These are phyloP conservation scores for Hibiscus syriacus DNA, from an alignment of 345 rosid genomes.

Conservation along the genomic window DNA sequence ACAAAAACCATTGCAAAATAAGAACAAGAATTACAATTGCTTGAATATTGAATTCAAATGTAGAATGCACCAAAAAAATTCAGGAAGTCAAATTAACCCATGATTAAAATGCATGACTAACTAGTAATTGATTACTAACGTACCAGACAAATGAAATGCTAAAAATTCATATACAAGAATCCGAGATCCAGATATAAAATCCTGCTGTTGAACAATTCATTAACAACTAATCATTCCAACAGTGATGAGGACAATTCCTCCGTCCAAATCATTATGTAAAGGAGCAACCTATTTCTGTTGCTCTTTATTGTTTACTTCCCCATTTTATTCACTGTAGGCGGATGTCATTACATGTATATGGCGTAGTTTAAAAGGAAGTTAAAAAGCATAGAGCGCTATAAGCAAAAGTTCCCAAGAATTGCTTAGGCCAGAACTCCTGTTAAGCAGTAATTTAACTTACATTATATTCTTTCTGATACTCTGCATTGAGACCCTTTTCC, in stretches of 20 bases:
- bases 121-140: neutral
- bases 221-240: neutral
- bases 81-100: neutral
- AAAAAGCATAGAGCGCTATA: too few species aligned
- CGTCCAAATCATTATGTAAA: neutral
- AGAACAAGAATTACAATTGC: neutral
- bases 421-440: neutral
- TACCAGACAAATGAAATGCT: neutral
- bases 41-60: neutral
- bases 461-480: conserved; percentile 50
- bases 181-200: neutral
- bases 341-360: neutral
- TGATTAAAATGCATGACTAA: neutral
- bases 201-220: neutral
- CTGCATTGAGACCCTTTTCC: conserved; percentile 65
- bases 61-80: neutral
- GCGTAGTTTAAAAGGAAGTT: too few species aligned
- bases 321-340: neutral
- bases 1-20: neutral
- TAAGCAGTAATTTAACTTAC: conserved; percentile 37
- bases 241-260: neutral
- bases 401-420: too few species aligned
- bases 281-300: neutral
- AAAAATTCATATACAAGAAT: neutral
- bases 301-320: neutral